These are phyloP conservation scores for Solanum chiquidenum DNA, from an alignment of 257 asterid genomes.

Conservation along the genomic window DNA sequence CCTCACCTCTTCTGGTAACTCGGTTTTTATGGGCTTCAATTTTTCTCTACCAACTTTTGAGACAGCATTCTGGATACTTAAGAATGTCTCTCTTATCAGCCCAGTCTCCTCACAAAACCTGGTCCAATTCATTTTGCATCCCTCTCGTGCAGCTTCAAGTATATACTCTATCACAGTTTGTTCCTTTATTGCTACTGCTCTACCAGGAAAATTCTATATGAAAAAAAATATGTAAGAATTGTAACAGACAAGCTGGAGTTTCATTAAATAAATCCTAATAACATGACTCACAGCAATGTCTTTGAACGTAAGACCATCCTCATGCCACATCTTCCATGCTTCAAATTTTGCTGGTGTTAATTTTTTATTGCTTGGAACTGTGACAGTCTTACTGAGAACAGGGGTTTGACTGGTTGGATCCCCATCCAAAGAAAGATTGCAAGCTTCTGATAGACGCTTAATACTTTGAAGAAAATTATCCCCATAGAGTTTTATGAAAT, in stretches of 20 bases:
- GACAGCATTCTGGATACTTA: constrained; percentile 34
- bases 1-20: constrained; percentile 82
- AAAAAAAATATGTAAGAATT: background rate
- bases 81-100: constrained; percentile 36
- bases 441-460: constrained; percentile 40
- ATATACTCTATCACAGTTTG: constrained; percentile 56
- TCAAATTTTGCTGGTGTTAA: constrained; percentile 62
- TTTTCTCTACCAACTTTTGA: constrained; percentile 69
- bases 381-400: constrained; percentile 19
- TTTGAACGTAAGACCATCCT: constrained; percentile 48
- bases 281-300: constrained; percentile 57
- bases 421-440: constrained; percentile 53
- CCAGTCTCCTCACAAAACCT: constrained; percentile 62
- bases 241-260: background rate
- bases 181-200: constrained; percentile 84
- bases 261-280: background rate
- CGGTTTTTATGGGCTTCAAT: constrained; percentile 73
- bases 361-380: constrained; percentile 23
- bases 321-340: constrained; percentile 98
- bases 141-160: constrained; percentile 80
- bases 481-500: constrained; percentile 60
- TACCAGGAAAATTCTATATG: constrained; percentile 57
- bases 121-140: constrained; percentile 58
- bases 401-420: constrained; percentile 32
- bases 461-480: constrained; percentile 52